These are phyloP conservation scores for Exophiala spinifera DNA, from an alignment of 2,329 filamentous ascomycete genomes.

Conservation along the genomic window DNA sequence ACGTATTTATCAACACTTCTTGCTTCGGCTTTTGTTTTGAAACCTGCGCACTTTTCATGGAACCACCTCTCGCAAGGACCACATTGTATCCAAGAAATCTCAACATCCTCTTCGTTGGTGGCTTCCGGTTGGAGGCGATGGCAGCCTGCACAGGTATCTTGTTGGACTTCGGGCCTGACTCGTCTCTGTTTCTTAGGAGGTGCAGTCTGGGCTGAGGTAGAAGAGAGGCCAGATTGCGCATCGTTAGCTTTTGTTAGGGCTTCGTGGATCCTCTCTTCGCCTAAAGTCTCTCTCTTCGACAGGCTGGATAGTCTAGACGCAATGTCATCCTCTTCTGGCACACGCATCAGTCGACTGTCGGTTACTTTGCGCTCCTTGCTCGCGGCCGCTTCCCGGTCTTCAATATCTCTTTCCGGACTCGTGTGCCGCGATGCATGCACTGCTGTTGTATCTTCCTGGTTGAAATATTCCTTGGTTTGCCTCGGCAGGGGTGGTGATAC, in stretches of 20 bases:
- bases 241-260: not conserved
- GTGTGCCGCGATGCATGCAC: slow-evolving; percentile 9
- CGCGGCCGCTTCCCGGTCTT: not conserved
- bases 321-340: not conserved
- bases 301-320: not conserved
- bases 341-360: not conserved
- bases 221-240: not conserved
- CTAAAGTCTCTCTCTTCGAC: not conserved
- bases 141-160: slow-evolving; percentile 52
- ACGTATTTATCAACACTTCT: slow-evolving; percentile 67
- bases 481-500: slow-evolving; percentile 7
- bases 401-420: not conserved
- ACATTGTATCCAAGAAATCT: slow-evolving; percentile 60
- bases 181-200: slow-evolving; percentile 18
- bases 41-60: slow-evolving; percentile 65
- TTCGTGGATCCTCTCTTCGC: not conserved
- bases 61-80: slow-evolving; percentile 68
- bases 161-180: slow-evolving; percentile 19
- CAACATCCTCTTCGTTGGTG: slow-evolving; percentile 50
- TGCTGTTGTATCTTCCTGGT: not conserved
- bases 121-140: slow-evolving; percentile 51
- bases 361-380: not conserved
- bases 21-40: slow-evolving; percentile 62
- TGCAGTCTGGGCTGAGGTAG: not conserved
- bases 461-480: not conserved